Evolutionary conservation across 176 grass and related monocot genomes (phyloP).

Genomic region (Echinochloa phyllopogon): DNA sequence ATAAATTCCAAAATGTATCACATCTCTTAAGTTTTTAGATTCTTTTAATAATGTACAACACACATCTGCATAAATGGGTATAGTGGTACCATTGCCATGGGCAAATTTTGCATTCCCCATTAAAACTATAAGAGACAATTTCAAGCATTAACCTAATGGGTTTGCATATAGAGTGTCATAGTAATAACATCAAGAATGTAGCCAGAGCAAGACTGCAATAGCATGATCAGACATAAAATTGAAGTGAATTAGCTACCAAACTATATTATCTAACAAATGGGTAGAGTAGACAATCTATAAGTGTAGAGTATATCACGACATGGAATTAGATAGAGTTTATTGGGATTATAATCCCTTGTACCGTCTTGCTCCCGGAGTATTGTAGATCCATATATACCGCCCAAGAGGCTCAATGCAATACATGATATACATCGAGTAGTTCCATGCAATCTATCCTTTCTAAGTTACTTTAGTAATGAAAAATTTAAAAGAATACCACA

Average conservation of each 20-base stretch:
- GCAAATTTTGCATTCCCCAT: background rate
- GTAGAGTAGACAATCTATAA: background rate
- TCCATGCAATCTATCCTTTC: too few relatives aligned
- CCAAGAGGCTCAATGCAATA: background rate
- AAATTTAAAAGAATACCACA: background rate
- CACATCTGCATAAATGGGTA: background rate
- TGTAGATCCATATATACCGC: too few relatives aligned
- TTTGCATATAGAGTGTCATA: slow-evolving; percentile 26
- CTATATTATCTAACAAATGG: background rate
- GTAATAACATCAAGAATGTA: background rate
- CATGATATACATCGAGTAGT: too few relatives aligned
- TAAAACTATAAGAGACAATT: background rate
- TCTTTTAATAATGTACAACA: background rate
- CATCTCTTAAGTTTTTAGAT: background rate
- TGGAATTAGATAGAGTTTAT: too few relatives aligned
- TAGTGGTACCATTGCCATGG: background rate
- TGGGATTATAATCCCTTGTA: too few relatives aligned
- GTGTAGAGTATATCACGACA: too few relatives aligned
- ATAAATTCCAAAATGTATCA: background rate
- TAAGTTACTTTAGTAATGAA: slow-evolving; percentile 7
- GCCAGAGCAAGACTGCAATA: background rate
- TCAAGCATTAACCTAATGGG: slow-evolving; percentile 8
- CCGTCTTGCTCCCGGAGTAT: too few relatives aligned
- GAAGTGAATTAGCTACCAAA: slow-evolving; percentile 7
- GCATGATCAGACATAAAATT: slow-evolving; percentile 21